Evolutionary conservation across 2,329 filamentous ascomycete species (phyloP).

Genomic region (Helminthosporium solani): DNA sequence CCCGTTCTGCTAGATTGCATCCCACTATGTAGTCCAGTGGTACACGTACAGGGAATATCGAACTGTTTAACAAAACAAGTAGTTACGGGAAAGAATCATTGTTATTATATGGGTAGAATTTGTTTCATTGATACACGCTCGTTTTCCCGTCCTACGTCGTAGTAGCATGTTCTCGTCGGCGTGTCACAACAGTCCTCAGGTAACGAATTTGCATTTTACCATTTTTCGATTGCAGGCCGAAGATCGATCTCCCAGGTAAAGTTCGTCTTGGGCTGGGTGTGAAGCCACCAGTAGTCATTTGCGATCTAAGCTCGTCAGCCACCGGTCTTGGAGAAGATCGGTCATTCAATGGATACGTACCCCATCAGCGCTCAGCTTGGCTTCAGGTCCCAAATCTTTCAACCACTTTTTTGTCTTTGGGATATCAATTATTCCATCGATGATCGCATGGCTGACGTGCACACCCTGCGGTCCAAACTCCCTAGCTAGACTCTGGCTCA

Average conservation of each 20-base stretch:
- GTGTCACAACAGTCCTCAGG: no score
- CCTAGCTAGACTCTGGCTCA: constrained; percentile 72
- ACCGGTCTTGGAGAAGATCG: background rate
- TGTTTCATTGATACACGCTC: no score
- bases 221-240: constrained; percentile 81
- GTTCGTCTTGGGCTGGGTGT: constrained; percentile 74
- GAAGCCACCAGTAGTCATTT: constrained; percentile 80
- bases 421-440: constrained; percentile 84
- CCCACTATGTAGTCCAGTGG: no score
- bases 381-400: constrained; percentile 58
- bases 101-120: no score
- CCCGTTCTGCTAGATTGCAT: no score
- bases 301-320: constrained; percentile 63
- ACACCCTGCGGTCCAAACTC: constrained; percentile 85
- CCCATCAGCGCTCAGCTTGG: constrained; percentile 72
- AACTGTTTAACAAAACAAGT: no score
- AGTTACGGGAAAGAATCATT: no score
- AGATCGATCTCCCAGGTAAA: constrained; percentile 84
- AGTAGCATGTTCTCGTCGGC: no score
- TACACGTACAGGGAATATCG: no score
- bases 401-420: constrained; percentile 65
- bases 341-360: constrained; percentile 51
- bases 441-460: constrained; percentile 78
- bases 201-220: constrained; percentile 48
- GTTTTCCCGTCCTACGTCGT: no score